A percentile compares a stretch with the other conserved stretches of the same genome.
These are phyloP conservation scores for Nothophytophthora sp. DNA, from an alignment of 352 stramenopile species.

Conservation along the genomic window DNA sequence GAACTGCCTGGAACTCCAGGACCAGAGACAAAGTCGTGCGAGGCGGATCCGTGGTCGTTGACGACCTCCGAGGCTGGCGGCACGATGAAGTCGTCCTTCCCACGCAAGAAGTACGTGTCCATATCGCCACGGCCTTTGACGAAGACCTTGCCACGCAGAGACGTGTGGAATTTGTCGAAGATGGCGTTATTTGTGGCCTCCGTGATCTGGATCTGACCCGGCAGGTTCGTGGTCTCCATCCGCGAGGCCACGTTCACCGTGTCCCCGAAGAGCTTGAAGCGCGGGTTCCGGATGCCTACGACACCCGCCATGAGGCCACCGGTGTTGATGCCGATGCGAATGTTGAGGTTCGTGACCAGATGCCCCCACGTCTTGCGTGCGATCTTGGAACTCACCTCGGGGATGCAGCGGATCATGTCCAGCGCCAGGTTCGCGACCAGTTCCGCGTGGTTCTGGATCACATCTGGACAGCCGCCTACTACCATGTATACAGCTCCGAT, in stretches of 20 bases:
- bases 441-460: slow-evolving; percentile 73
- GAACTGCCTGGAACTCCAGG: not conserved
- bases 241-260: slow-evolving; percentile 86
- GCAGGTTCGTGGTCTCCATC: slow-evolving; percentile 85
- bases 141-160: slow-evolving; percentile 72
- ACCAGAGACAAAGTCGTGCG: slow-evolving; percentile 4
- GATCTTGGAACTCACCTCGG: slow-evolving; percentile 73
- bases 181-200: slow-evolving; percentile 67
- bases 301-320: slow-evolving; percentile 85
- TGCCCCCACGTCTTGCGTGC: slow-evolving; percentile 65
- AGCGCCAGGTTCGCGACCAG: slow-evolving; percentile 81
- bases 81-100: slow-evolving; percentile 60
- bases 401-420: slow-evolving; percentile 80
- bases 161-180: slow-evolving; percentile 69
- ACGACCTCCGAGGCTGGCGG: slow-evolving; percentile 31
- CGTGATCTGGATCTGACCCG: slow-evolving; percentile 83
- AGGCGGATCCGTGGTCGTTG: not conserved
- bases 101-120: slow-evolving; percentile 81
- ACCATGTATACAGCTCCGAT: slow-evolving; percentile 93
- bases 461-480: slow-evolving; percentile 75
- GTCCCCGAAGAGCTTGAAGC: slow-evolving; percentile 90
- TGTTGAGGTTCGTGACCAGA: slow-evolving; percentile 78
- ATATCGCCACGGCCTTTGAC: slow-evolving; percentile 85
- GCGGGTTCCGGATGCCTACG: slow-evolving; percentile 80
- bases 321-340: slow-evolving; percentile 88